Percentiles rank a stretch among this genome's conserved stretches.
Conservation (phyloP, 257 asterid genomes). For the Penstemon newberryi region DNA sequence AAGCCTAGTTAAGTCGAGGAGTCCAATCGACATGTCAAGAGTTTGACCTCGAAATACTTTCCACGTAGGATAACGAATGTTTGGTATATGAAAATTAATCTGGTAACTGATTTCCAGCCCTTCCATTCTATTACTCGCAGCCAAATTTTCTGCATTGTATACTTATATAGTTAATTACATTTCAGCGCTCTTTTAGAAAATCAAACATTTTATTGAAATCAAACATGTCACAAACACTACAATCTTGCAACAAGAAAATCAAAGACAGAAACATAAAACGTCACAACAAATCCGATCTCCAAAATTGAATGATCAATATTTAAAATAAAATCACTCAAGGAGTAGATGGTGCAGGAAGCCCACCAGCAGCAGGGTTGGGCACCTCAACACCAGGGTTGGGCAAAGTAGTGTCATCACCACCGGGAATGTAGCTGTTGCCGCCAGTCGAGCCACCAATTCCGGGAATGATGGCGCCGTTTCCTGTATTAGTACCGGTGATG, state of each 20-base stretch:
- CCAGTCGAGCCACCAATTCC: constrained; percentile 35
- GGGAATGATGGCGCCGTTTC: constrained; percentile 40
- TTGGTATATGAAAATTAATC: no score
- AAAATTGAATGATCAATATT: constrained; percentile 8
- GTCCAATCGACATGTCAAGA: no score
- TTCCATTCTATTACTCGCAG: no score
- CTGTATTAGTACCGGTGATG: constrained; percentile 55
- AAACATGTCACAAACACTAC: constrained; percentile 17
- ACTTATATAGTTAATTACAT: no score
- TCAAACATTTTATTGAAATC: constrained; percentile 21
- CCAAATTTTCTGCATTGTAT: no score
- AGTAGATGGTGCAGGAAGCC: constrained; percentile 34
- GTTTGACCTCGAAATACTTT: no score
- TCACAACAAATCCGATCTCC: constrained; percentile 2
- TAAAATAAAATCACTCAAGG: constrained; percentile 35
- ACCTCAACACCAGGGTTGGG: constrained; percentile 62
- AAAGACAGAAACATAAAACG: constrained; percentile 5
- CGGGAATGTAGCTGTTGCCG: constrained; percentile 43
- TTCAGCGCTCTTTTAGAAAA: background rate
- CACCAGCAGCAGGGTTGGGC: constrained; percentile 45
- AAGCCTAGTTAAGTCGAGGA: no score
- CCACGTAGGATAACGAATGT: no score
- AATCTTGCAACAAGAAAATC: constrained; percentile 1
- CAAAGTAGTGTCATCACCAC: constrained; percentile 57
- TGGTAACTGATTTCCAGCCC: no score